Evolutionary conservation across 495 filamentous ascomycete genomes (phyloP).

Genomic region (Neurospora sp.): DNA sequence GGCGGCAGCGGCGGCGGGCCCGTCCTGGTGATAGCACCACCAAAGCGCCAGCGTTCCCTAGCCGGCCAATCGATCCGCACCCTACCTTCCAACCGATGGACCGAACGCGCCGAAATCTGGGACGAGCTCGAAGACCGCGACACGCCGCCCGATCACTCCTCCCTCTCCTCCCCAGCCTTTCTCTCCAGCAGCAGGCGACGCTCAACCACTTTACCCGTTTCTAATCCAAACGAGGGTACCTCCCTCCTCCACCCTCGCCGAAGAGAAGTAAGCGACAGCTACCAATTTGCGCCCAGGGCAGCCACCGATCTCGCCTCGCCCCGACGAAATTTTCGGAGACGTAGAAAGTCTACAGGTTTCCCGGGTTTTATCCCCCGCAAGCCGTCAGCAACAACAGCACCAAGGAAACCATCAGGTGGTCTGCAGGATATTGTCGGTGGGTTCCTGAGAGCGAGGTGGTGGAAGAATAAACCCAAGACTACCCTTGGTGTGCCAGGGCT

Average conservation of each 20-base stretch:
- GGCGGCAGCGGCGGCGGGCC: not conserved
- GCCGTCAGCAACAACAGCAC: not conserved
- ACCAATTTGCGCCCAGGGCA: conserved; percentile 10
- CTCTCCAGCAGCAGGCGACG: conserved; percentile 17
- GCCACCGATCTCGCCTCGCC: conserved; percentile 15
- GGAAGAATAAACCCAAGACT: conserved; percentile 13
- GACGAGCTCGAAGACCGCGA: conserved; percentile 54
- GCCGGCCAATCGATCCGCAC: conserved; percentile 23
- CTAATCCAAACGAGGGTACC: conserved; percentile 14
- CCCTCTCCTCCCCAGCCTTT: conserved; percentile 12
- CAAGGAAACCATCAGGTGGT: conserved; percentile 20
- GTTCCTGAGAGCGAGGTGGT: conserved; percentile 33
- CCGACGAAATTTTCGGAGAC: conserved; percentile 22
- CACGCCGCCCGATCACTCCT: conserved; percentile 23
- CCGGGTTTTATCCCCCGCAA: conserved; percentile 41
- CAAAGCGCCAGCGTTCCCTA: conserved; percentile 11
- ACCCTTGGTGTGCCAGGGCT: not conserved
- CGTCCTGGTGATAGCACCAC: not conserved
- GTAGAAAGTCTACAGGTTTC: conserved; percentile 45
- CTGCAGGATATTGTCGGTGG: conserved; percentile 29
- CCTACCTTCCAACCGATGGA: conserved; percentile 28
- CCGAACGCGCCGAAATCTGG: conserved; percentile 56
- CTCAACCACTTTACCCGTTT: conserved; percentile 27
- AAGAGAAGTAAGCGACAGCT: conserved; percentile 19
- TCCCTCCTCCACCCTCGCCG: conserved; percentile 17